Conservation (phyloP, 2,329 filamentous ascomycete genomes). For the Plenodomus biglobosus region DNA sequence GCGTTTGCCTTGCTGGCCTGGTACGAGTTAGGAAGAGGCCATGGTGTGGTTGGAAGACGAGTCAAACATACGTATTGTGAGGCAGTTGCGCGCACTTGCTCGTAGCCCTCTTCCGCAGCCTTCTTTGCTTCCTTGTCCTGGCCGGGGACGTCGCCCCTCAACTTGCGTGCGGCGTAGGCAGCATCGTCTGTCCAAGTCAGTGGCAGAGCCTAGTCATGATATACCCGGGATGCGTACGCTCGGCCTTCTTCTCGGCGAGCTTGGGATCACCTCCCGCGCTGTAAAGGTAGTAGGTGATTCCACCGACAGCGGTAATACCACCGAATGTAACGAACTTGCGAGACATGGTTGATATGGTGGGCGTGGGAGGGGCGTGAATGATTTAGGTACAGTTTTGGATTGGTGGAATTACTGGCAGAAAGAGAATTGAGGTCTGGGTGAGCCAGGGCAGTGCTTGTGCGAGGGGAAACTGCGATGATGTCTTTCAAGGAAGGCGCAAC, state of each 20-base stretch:
- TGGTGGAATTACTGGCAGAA: slow-evolving; percentile 4
- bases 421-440: neutral
- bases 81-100: slow-evolving; percentile 52
- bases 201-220: neutral
- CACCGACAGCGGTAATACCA: slow-evolving; percentile 55
- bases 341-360: slow-evolving; percentile 28
- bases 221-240: slow-evolving; percentile 61
- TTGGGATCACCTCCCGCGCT: slow-evolving; percentile 77
- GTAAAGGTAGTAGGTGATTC: slow-evolving; percentile 86
- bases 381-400: slow-evolving; percentile 1
- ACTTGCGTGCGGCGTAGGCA: slow-evolving; percentile 65
- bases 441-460: slow-evolving; percentile 24
- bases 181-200: slow-evolving; percentile 66
- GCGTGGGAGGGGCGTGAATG: neutral
- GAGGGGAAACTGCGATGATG: slow-evolving; percentile 24
- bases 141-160: slow-evolving; percentile 68
- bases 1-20: slow-evolving; percentile 45
- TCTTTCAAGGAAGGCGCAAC: slow-evolving; percentile 23
- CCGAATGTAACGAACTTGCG: slow-evolving; percentile 31
- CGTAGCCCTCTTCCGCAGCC: slow-evolving; percentile 56
- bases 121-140: slow-evolving; percentile 64
- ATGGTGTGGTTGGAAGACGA: neutral
- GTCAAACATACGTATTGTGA: slow-evolving; percentile 31
- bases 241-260: slow-evolving; percentile 80
- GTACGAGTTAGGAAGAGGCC: slow-evolving; percentile 18